Evolutionary conservation across 1,284 basidiomycete genomes (phyloP), one percentile per base, ranked within the genome.

Genomic region (Ceratorhiza oryzae-sativae): DNA sequence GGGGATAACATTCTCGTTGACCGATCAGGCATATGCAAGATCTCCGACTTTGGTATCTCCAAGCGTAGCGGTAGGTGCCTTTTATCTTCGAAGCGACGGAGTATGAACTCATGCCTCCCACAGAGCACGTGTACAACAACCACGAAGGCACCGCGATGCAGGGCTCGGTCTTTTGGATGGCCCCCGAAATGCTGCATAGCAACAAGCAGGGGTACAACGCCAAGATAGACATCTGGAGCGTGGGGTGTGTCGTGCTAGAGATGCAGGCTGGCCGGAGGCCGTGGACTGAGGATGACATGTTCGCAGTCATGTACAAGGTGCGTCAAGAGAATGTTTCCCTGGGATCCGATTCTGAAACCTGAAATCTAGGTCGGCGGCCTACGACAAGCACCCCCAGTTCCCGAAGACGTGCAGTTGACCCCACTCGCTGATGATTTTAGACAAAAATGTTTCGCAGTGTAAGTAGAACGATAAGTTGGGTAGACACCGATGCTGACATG

Each of bases 121-220:
- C 88, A 71, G 87, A 89, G 73, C 93, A 97, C 76, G 92, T 96
- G 73, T 89, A 95, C 77, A 89, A 90, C 76, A 91, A 92, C 74
- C 86, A 87, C 72, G 91, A 87, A 41, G 87, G 87, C 72, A 96
- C 94, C 1, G 92, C 93, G 60, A 93, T 99, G 90, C 93, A 95
- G 81, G 97, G 97, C 20, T 96, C 94, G 18, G 92, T 98, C 58
- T 99, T 98, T 80, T 99, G 97, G 94, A 99, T 99, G 97, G 97
- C 97, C 6, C 97, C 97, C 0, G 97, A 99, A 82, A 94, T 99
- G 45, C 88, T 97, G 73, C 89, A 90, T 41, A 88, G 92, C 77
- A 88, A 90, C 77, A 90, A 90, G 41, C 80, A 81, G 71, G 84
- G 94, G 0, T 99, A 99, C 80, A 95, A 93, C 76, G 94, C 92